Conservation (phyloP, 257 asterid genomes). For the Paraleonurus japonicus region DNA sequence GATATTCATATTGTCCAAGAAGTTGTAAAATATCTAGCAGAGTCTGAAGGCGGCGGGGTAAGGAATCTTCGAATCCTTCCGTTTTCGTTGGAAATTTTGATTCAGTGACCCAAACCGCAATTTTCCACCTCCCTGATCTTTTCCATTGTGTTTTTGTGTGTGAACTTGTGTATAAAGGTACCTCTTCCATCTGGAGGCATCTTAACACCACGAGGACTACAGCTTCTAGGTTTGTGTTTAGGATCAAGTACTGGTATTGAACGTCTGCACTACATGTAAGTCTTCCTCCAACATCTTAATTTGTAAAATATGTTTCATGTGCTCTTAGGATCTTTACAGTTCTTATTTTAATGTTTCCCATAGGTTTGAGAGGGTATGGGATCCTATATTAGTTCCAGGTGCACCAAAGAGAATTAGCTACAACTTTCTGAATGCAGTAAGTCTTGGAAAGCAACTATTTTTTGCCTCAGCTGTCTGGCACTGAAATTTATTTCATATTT, state of each 20-base stretch:
- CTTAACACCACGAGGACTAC: constrained; percentile 86
- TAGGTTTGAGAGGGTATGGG: constrained; percentile 96
- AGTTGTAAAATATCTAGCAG: constrained; percentile 66
- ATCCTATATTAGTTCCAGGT: constrained; percentile 81
- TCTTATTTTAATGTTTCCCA: constrained; percentile 14
- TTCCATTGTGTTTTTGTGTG: constrained; percentile 12
- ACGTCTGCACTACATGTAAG: constrained; percentile 87
- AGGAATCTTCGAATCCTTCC: constrained; percentile 28
- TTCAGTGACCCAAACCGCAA: not conserved
- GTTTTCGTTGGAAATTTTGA: not conserved
- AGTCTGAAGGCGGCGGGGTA: constrained; percentile 94
- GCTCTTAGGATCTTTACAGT: not conserved
- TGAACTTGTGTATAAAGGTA: constrained; percentile 45
- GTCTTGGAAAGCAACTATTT: constrained; percentile 27
- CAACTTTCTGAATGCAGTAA: constrained; percentile 79
- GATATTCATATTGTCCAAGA: constrained; percentile 65
- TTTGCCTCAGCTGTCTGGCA: not conserved
- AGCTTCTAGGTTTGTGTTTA: constrained; percentile 79
- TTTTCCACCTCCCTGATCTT: not conserved
- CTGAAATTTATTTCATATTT: constrained; percentile 22
- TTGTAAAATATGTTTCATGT: constrained; percentile 8
- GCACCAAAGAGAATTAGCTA: constrained; percentile 74
- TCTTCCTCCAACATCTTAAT: constrained; percentile 4
- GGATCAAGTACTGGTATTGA: constrained; percentile 94
- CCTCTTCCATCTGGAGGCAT: constrained; percentile 90